Percentiles rank a stretch among this genome's conserved stretches.
These are phyloP conservation scores for Auxenochlorella pyrenoidosa DNA, from an alignment of 139 green algal genomes.

Conservation along the genomic window DNA sequence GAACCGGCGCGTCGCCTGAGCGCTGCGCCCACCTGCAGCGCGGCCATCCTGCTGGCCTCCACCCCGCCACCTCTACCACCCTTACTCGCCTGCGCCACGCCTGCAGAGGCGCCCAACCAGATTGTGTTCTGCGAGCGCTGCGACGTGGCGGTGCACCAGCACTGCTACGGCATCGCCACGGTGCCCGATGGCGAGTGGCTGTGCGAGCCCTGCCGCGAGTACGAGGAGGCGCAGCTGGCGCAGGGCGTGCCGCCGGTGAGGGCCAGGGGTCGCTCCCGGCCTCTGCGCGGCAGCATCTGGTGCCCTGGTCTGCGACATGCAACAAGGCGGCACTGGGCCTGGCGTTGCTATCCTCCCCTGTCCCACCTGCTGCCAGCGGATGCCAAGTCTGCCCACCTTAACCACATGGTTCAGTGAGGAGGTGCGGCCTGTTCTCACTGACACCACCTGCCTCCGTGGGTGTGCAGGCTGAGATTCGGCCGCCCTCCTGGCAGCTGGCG, in stretches of 20 bases:
- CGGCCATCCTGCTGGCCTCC: background rate
- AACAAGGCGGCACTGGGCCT: too few species aligned
- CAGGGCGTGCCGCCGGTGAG: slow-evolving; percentile 58
- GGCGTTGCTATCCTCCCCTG: too few species aligned
- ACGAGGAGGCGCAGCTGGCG: slow-evolving; percentile 68
- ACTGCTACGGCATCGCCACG: slow-evolving; percentile 80
- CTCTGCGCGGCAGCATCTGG: background rate
- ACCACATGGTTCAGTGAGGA: too few species aligned
- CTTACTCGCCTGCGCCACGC: background rate
- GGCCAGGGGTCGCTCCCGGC: background rate
- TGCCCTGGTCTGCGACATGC: too few species aligned
- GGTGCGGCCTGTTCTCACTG: background rate
- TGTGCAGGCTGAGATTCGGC: slow-evolving; percentile 65
- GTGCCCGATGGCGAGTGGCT: slow-evolving; percentile 87
- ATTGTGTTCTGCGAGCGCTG: slow-evolving; percentile 96
- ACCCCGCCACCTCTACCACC: too few species aligned
- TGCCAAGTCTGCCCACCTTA: too few species aligned
- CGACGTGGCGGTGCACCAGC: slow-evolving; percentile 92
- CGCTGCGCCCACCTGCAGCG: too few species aligned
- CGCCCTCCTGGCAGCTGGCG: slow-evolving; percentile 68
- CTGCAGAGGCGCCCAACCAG: slow-evolving; percentile 71
- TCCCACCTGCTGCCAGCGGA: too few species aligned
- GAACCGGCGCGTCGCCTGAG: too few species aligned
- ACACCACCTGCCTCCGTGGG: too few species aligned
- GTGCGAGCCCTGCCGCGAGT: slow-evolving; percentile 85